Base-by-base conservation (phyloP, 2,329 filamentous ascomycete genomes). In the Alternaria viburni region DNA sequence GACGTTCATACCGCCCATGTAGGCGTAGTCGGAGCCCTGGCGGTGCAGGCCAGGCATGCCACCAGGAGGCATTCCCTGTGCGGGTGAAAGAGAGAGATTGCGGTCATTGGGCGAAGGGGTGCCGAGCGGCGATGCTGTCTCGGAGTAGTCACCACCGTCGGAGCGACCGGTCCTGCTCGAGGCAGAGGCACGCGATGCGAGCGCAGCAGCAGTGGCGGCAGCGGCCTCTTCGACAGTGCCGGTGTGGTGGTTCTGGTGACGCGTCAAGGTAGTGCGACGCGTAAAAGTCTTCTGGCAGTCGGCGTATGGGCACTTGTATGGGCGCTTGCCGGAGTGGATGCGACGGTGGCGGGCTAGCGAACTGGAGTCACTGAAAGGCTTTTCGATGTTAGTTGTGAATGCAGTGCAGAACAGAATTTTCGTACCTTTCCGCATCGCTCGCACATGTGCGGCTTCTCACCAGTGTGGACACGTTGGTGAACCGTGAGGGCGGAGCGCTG, bases 261-360 rank as follows among this genome's bases (percentile, higher is more conserved):
- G 89, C 3, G 95, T 99, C 65, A 99, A 85, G 3, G 96, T 98
- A 1, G 96, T 98, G 68, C 95, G 91, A 61, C 96, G 90, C 10
- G 96, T 99, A 76, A 99, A 99, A 0, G 95, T 98, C 86, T 98
- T 98, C 78, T 98, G 94, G 81, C 96, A 99, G 79, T 97, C 94
- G 63, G 93, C 94, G 74, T 96, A 98, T 1, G 94, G 94, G 82
- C 96, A 99, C 81, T 97, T 97, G 85, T 98, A 99, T 1, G 96
- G 96, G 54, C 96, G 88, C 82, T 96, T 97, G 62, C 96, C 96
- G 5, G 93, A 96, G 78, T 99, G 96, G 64, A 97, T 98, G 68
- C 96, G 89, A 63, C 96, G 90, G 82, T 99, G 96, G 59, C 96
- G 88, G 13, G 96, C 96, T 21, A 99, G 85, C 17, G 95, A 98